A percentile compares a stretch with the other conserved stretches of the same genome.
Conservation (phyloP, 2,329 filamentous ascomycete genomes). For the Monilinia polystroma region DNA sequence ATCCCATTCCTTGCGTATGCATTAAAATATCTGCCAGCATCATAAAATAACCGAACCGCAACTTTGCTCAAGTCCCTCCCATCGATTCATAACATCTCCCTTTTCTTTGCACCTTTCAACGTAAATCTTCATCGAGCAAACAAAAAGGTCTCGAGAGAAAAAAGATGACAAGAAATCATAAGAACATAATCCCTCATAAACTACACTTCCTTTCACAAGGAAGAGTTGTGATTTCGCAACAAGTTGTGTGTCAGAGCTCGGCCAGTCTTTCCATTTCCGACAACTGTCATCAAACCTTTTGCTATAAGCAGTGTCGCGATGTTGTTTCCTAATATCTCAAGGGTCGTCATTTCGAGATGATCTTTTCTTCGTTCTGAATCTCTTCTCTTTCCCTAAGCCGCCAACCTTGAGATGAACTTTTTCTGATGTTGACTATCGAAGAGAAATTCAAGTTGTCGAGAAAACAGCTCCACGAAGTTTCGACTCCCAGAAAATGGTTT, state of each 20-base stretch:
- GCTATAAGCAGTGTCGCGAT: not conserved
- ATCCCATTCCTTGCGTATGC: not conserved
- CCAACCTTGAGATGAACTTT: not conserved
- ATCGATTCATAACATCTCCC: not conserved
- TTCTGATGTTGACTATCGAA: not conserved
- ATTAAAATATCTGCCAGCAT: constrained; percentile 14
- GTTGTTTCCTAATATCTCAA: not conserved
- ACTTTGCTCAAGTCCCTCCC: not conserved
- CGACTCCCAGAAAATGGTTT: not conserved
- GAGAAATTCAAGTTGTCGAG: not conserved
- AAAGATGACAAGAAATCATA: constrained; percentile 14
- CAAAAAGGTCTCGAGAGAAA: not conserved
- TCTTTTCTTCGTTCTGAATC: not conserved
- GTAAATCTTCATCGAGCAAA: not conserved
- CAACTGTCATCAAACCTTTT: not conserved
- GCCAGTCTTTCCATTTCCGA: not conserved
- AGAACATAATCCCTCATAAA: constrained; percentile 11
- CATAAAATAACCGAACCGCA: not conserved
- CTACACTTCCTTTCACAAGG: not conserved
- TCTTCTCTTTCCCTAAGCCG: not conserved
- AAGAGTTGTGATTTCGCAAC: not conserved
- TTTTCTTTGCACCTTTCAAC: not conserved
- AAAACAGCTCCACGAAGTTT: not conserved
- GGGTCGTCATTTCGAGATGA: not conserved
- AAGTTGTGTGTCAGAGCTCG: not conserved